Conservation (phyloP, 208 protist genomes). For the Trypanosoma avium region DNA sequence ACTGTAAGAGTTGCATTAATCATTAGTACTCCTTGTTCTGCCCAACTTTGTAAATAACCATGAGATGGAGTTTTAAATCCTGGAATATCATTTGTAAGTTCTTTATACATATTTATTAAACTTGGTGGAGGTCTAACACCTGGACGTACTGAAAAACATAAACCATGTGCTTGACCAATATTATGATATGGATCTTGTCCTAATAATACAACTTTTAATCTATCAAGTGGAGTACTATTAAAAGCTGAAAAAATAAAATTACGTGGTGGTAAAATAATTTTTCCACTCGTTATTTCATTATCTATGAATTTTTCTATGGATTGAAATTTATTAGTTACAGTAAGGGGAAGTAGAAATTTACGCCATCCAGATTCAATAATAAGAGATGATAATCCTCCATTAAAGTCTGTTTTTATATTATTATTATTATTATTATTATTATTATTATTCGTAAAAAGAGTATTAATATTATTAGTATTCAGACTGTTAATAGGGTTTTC, state of each 20-base stretch:
- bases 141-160: constrained; percentile 95
- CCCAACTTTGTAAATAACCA: constrained; percentile 95
- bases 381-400: constrained; percentile 42
- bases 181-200: constrained; percentile 97
- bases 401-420: constrained; percentile 1
- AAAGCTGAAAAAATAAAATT: constrained; percentile 91
- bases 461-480: too few species aligned
- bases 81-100: constrained; percentile 83
- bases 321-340: constrained; percentile 37
- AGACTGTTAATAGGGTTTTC: too few species aligned
- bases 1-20: constrained; percentile 97
- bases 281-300: constrained; percentile 32
- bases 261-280: constrained; percentile 76
- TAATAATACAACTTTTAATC: constrained; percentile 94
- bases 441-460: too few species aligned
- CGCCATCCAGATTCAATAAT: constrained; percentile 53
- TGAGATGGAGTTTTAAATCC: constrained; percentile 88
- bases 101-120: constrained; percentile 97
- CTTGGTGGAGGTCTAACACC: constrained; percentile 87
- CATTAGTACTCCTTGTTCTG: constrained; percentile 96
- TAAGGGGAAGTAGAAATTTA: constrained; percentile 59
- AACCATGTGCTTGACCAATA: constrained; percentile 94
- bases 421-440: too few species aligned
- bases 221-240: constrained; percentile 86
- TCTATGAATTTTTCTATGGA: constrained; percentile 76